Evolutionary conservation across 768 basidiomycete genomes (phyloP).

Genomic region (Coprinopsis strossmayeri): DNA sequence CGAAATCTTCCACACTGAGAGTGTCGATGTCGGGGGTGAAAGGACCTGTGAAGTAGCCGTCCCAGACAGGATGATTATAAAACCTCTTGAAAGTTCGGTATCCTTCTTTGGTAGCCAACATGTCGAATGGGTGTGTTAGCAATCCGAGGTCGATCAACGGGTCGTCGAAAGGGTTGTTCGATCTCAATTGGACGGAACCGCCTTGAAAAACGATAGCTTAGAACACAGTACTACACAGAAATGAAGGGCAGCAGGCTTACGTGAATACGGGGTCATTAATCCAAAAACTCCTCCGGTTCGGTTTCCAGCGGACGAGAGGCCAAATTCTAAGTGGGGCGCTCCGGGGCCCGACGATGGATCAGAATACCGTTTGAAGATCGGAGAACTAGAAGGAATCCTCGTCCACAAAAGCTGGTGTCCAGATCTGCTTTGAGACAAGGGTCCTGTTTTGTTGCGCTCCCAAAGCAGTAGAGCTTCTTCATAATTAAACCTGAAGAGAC

Average conservation of each 20-base stretch:
- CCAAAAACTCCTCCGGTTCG: constrained; percentile 14
- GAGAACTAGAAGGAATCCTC: constrained; percentile 6
- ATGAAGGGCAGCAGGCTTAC: constrained; percentile 11
- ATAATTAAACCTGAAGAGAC: constrained; percentile 6
- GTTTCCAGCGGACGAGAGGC: constrained; percentile 14
- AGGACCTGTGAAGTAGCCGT: constrained; percentile 5
- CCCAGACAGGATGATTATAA: constrained; percentile 8
- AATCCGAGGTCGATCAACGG: constrained; percentile 19
- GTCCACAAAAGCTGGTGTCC: constrained; percentile 16
- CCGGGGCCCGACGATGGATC: constrained; percentile 13
- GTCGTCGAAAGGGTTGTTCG: constrained; percentile 18
- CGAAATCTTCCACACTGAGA: not conserved
- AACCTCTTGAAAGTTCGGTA: constrained; percentile 10
- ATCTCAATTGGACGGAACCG: constrained; percentile 16
- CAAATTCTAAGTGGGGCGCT: constrained; percentile 13
- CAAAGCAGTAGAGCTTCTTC: constrained; percentile 14
- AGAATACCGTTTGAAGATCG: constrained; percentile 2
- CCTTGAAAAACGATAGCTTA: constrained; percentile 5
- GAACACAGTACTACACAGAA: not conserved
- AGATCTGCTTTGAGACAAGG: constrained; percentile 15
- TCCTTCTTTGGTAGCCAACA: constrained; percentile 6
- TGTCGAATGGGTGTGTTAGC: constrained; percentile 8
- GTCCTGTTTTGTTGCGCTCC: constrained; percentile 18
- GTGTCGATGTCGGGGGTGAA: not conserved
- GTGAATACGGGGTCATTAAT: constrained; percentile 22